Evolutionary conservation across 495 filamentous ascomycete genomes (phyloP), one percentile per base, ranked within the genome.

Genomic region (Neurospora intermedia): DNA sequence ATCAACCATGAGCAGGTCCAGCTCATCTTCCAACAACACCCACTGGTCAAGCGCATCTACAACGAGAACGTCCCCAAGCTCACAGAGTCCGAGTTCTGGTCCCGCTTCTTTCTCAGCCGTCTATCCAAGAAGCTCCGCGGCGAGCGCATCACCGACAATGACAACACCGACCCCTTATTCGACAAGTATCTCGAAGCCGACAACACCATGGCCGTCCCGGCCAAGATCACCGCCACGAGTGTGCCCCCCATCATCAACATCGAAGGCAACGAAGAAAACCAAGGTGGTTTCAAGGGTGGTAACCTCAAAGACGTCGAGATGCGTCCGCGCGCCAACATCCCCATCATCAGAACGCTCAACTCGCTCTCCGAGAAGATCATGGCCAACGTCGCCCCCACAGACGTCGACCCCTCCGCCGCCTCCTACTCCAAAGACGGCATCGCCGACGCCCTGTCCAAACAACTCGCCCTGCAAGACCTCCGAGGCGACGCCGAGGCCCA

Each of bases 1-100:
- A 90, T 99, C 69, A 94, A 88, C 78, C 91, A 93, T 74, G 96
- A 98, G 82, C 95, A 98, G 80, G 93, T 98, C 72, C 90, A 93
- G 78, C 87, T 96, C 73, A 96, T 99, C 72, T 94, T 99, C 80
- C 88, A 88, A 69, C 95, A 98, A 80, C 94, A 99, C 81, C 93
- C 96, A 13, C 85, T 99, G 10, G 92, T 98, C 70, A 92, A 92
- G 78, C 88, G 89, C 13, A 94, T 96, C 9, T 99, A 97, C 79
- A 94, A 98, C 77, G 94, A 97, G 76, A 93, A 92, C 77, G 94
- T 98, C 7, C 96, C 96, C 4, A 92, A 92, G 73, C 78, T 97
- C 38, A 87, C 83, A 54, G 92, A 96, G 77, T 85, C 87, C 71
- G 89, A 91, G 39, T 99, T 98, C 80, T 98, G 95, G 94, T 90